These are phyloP conservation scores for Drosera capensis DNA, from an alignment of 148 eudicot genomes.

Conservation along the genomic window DNA sequence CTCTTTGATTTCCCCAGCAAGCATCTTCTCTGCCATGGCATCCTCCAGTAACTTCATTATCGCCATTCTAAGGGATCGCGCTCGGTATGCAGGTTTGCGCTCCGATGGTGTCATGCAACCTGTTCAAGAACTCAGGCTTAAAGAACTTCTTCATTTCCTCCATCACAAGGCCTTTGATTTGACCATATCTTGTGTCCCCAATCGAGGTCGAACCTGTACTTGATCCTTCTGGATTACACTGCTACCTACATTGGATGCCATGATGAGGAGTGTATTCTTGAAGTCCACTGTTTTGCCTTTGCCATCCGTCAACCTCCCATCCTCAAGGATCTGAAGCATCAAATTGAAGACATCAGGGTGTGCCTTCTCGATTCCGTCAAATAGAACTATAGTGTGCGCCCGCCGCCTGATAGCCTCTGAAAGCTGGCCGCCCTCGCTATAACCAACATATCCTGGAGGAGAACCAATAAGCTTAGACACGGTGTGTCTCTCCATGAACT, in stretches of 20 bases:
- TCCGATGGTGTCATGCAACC: slow-evolving; percentile 27
- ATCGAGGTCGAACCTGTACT: slow-evolving; percentile 4
- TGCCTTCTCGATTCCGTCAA: slow-evolving; percentile 13
- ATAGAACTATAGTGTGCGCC: slow-evolving; percentile 7
- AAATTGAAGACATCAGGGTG: slow-evolving; percentile 7
- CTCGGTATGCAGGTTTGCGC: slow-evolving; percentile 19
- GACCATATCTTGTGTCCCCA: slow-evolving; percentile 3
- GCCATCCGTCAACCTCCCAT: slow-evolving; percentile 12
- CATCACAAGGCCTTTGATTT: slow-evolving; percentile 9
- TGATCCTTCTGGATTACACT: slow-evolving; percentile 6
- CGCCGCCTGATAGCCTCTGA: slow-evolving; percentile 10
- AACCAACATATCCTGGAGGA: slow-evolving; percentile 15
- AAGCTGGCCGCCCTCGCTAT: slow-evolving; percentile 11
- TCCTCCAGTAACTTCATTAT: slow-evolving; percentile 25
- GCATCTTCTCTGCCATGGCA: slow-evolving; percentile 21
- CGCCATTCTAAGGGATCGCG: slow-evolving; percentile 25
- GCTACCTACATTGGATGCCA: slow-evolving; percentile 14
- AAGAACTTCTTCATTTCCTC: slow-evolving; percentile 14
- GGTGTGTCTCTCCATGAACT: slow-evolving; percentile 11
- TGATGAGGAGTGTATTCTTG: slow-evolving; percentile 10
- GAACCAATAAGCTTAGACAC: slow-evolving; percentile 13
- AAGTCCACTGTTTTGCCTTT: slow-evolving; percentile 11
- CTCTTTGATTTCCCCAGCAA: slow-evolving; percentile 15
- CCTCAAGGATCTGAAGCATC: slow-evolving; percentile 12
- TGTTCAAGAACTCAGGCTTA: slow-evolving; percentile 30